phyloP scores from a whole-genome alignment of 495 filamentous ascomycete species.

The Tuber aestivum region DNA sequence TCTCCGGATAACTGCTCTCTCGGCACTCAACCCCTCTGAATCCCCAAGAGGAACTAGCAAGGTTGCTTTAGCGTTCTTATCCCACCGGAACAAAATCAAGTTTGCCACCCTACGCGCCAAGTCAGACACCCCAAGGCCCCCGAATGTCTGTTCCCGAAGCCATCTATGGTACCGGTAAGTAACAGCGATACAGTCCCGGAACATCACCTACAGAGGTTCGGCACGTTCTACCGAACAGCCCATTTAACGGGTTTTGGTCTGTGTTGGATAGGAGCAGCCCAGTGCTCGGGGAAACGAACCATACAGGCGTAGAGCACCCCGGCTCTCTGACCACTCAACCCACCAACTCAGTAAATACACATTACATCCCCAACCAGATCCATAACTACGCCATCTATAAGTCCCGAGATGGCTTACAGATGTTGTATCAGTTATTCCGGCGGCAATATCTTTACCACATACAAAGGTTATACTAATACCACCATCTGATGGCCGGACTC shows the following conservation, averaged over 20 bases:
- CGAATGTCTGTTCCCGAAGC: background rate
- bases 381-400: constrained; percentile 53
- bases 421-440: constrained; percentile 50
- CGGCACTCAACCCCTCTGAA: too few relatives aligned
- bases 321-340: constrained; percentile 60
- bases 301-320: constrained; percentile 65
- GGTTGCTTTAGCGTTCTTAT: background rate
- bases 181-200: background rate
- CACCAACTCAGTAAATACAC: constrained; percentile 42
- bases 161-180: background rate
- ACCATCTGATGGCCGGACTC: too few relatives aligned
- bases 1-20: too few relatives aligned
- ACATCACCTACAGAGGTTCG: too few relatives aligned
- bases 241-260: constrained; percentile 42
- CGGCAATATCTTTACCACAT: constrained; percentile 54
- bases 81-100: background rate
- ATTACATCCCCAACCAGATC: constrained; percentile 35
- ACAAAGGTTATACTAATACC: constrained; percentile 57
- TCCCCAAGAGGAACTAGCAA: background rate
- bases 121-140: background rate
- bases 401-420: constrained; percentile 46
- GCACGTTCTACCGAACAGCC: background rate
- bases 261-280: constrained; percentile 69
- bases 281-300: constrained; percentile 53
- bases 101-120: too few relatives aligned